Conservation (phyloP, 768 basidiomycete species). For the Leccinum arenicola region DNA sequence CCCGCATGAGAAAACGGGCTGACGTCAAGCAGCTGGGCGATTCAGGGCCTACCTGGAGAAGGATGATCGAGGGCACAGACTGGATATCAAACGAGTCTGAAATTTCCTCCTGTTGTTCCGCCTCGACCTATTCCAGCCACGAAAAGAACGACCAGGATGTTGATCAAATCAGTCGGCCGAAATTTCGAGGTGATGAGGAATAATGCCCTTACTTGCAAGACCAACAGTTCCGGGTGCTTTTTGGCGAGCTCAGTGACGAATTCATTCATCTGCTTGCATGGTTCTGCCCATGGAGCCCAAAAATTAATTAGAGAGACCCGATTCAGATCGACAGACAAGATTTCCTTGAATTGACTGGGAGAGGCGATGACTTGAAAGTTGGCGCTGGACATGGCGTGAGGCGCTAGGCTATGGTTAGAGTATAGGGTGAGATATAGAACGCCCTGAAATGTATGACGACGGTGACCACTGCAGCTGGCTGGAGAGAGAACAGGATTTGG, state of each 20-base stretch:
- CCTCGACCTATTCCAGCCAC: constrained; percentile 62
- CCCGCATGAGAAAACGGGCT: not conserved
- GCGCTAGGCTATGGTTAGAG: not conserved
- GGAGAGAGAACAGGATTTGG: not conserved
- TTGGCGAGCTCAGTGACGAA: constrained; percentile 71
- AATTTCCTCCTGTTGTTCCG: constrained; percentile 77
- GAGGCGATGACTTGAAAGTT: constrained; percentile 55
- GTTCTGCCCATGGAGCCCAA: constrained; percentile 91
- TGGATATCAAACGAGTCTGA: constrained; percentile 91
- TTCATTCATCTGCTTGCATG: constrained; percentile 87
- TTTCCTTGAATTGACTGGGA: constrained; percentile 65
- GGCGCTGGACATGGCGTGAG: constrained; percentile 20
- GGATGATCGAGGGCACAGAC: constrained; percentile 79
- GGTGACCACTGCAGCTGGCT: not conserved
- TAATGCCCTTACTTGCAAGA: constrained; percentile 62
- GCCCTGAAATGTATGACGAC: not conserved
- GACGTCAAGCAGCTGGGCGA: not conserved
- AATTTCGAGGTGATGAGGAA: not conserved
- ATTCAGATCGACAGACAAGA: constrained; percentile 73
- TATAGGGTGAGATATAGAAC: not conserved
- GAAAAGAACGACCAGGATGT: not conserved
- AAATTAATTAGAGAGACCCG: constrained; percentile 89
- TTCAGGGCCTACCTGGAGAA: constrained; percentile 64
- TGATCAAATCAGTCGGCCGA: not conserved
- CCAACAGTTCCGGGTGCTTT: constrained; percentile 65